phyloP scores from a whole-genome alignment of 495 filamentous ascomycete genomes.

The Annulohypoxylon bovei region DNA sequence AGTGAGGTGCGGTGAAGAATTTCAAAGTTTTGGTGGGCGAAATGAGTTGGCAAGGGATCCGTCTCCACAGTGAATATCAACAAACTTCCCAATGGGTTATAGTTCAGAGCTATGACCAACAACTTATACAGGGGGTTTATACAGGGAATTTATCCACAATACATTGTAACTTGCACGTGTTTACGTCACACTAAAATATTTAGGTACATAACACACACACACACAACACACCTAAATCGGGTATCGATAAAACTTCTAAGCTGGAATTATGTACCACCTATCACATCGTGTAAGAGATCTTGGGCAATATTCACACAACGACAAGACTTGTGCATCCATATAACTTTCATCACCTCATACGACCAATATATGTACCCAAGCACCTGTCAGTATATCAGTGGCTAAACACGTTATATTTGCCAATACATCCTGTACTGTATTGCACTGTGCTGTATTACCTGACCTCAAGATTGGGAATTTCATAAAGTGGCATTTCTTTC shows the following conservation, averaged over 20 bases:
- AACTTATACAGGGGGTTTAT: slow-evolving; percentile 23
- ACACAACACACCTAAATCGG: slow-evolving; percentile 6
- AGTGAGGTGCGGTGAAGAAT: slow-evolving; percentile 34
- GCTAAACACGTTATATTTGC: background rate
- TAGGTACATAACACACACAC: background rate
- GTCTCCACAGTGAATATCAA: slow-evolving; percentile 40
- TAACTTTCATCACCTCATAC: background rate
- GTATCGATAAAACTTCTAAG: slow-evolving; percentile 18
- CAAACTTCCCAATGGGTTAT: slow-evolving; percentile 41
- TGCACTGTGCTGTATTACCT: background rate
- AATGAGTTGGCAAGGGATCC: slow-evolving; percentile 39
- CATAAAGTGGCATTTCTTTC: background rate
- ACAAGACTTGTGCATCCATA: background rate
- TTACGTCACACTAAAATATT: slow-evolving; percentile 17
- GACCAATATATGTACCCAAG: background rate
- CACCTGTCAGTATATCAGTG: background rate
- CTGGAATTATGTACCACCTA: background rate
- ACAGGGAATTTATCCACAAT: background rate
- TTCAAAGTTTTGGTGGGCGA: slow-evolving; percentile 38
- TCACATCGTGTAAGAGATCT: background rate
- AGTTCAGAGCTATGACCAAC: slow-evolving; percentile 25
- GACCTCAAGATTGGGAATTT: background rate
- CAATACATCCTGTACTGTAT: no score
- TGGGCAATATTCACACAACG: background rate
- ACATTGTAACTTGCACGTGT: slow-evolving; percentile 19